Percentiles rank a stretch among this genome's conserved stretches.
Evolutionary conservation across 139 green algal species (phyloP).

Genomic region (Diplosphaera chodatii): DNA sequence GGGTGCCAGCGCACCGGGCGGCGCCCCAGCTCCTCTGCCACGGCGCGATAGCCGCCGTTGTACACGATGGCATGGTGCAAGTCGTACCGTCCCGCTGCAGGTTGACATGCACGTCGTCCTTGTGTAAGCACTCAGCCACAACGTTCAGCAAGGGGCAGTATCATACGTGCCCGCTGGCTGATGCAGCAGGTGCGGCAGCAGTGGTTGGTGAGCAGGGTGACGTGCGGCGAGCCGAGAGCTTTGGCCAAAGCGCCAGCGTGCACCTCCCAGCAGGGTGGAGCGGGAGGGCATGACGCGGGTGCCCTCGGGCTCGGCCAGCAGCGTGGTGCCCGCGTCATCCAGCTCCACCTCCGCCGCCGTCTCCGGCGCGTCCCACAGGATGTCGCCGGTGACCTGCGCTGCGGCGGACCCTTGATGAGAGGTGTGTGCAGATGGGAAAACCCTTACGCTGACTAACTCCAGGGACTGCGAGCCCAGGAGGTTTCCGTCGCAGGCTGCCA

Average conservation of each 20-base stretch:
- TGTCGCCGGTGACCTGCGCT: conserved; percentile 17
- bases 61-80: conserved; percentile 32
- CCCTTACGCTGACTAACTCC: no score
- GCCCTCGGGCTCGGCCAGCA: conserved; percentile 21
- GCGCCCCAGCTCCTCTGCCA: conserved; percentile 17
- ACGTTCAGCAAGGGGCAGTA: no score
- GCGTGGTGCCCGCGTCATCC: conserved; percentile 14
- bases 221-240: no score
- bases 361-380: conserved; percentile 9
- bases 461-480: no score
- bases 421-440: no score
- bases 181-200: no score
- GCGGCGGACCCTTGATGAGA: no score
- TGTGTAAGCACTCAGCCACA: no score
- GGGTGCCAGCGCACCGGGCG: conserved; percentile 6
- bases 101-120: neutral
- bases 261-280: conserved; percentile 5
- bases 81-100: conserved; percentile 30
- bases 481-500: no score
- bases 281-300: conserved; percentile 25
- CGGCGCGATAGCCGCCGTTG: conserved; percentile 23
- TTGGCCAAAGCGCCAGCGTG: no score
- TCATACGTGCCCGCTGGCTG: no score
- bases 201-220: no score
- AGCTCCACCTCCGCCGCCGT: conserved; percentile 11